phyloP scores from a whole-genome alignment of 2,329 filamentous ascomycete genomes.

The Phoma sp. region DNA sequence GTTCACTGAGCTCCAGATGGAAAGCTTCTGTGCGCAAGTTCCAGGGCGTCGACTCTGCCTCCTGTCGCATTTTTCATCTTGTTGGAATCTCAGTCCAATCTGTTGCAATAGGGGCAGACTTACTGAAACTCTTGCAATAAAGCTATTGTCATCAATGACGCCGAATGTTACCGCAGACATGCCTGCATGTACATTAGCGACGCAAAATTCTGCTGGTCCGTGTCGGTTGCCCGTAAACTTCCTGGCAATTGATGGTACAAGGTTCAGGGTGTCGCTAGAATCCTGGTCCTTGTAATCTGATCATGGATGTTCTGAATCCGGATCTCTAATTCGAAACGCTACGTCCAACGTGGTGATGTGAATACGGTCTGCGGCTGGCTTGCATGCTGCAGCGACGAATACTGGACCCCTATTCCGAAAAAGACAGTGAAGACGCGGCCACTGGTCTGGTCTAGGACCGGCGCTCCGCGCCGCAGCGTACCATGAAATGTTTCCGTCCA shows the following conservation, averaged over 20 bases:
- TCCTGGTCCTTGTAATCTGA: not conserved
- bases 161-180: conserved; percentile 11
- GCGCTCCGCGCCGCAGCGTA: not conserved
- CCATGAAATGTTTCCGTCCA: not conserved
- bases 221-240: conserved; percentile 5
- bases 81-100: not conserved
- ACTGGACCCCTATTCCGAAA: not conserved
- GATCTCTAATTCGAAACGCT: not conserved
- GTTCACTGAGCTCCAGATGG: not conserved
- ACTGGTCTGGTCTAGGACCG: conserved; percentile 1
- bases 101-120: conserved; percentile 6
- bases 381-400: not conserved
- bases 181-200: not conserved
- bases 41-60: not conserved
- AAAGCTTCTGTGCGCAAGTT: not conserved
- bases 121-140: conserved; percentile 1
- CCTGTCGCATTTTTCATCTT: not conserved
- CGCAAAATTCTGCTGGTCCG: conserved; percentile 6
- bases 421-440: not conserved
- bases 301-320: not conserved
- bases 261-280: not conserved
- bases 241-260: not conserved
- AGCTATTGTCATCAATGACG: conserved; percentile 13
- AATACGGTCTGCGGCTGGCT: not conserved
- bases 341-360: not conserved